Evolutionary conservation across 805 yeast species (phyloP), one percentile per base, ranked within the genome.

Genomic region (Pichia eremophila): DNA sequence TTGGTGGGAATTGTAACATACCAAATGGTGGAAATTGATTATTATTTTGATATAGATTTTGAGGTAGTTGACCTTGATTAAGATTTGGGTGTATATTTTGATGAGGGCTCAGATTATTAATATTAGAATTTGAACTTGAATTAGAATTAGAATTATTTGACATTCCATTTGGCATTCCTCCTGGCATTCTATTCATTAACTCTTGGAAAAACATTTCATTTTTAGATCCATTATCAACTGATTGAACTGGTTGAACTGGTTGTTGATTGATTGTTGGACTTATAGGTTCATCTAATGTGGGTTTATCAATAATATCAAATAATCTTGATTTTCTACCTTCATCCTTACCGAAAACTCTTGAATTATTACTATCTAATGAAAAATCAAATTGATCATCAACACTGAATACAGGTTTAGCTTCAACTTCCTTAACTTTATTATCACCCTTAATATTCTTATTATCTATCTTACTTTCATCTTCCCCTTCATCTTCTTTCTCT

Each of bases 141-240:
- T 22, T 22, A 5, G 25, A 22, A 22, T 22, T 22, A n/a, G n/a
- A n/a, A n/a, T n/a, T n/a, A 22, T 22, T 22, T 22, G 25, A 22
- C 6, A 22, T 5, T 22, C 25, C 25, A 22, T 22, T 22, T 22
- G 25, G 5, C 6, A 22, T 5, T 22, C 25, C 25, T 22, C 25
- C 25, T 22, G 4, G 6, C 4, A 22, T 19, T 19, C 22, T 73
- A 39, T 68, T 65, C 52, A 76, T 58, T 46, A 76, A 60, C 6
- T 79, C 69, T 63, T 71, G 66, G 55, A 76, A 73, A 51, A 76
- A 76, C 15, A 69, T 58, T 49, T 74, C 77, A 52, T 62, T 60
- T 19, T 53, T 55, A 18, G 15, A 10, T 29, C 18, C 25, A 11
- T 7, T 35, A 29, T 29, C 7, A 19, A 19, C 22, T 19, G 22